Base-by-base conservation (phyloP, 495 filamentous ascomycete species). In the Alectoria sarmentosa region DNA sequence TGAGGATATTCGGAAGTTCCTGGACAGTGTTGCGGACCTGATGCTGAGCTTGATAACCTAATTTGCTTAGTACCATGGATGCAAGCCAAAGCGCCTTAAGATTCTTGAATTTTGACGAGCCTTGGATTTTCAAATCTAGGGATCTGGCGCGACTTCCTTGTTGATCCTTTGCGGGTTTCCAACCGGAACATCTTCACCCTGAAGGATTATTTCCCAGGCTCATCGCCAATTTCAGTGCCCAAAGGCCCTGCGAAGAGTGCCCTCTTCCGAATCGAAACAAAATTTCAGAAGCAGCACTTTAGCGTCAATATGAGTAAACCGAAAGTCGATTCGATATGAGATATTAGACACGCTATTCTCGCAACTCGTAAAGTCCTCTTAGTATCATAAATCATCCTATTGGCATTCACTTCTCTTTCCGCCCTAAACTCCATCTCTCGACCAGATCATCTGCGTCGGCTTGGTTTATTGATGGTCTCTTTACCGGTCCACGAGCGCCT, bases 1-100 rank as follows among this genome's bases (percentile, higher is more conserved):
- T 6, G 61, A 42, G 37, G 23, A 38, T 4, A 14, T 62, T 36
- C 34, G 21, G 14, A 49, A 39, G 0, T 57, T 57, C 21, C 28
- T 63, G 15, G 49, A 56, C 28, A 41, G 21, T 41, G 19, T 63
- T 26, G 4, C 17, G 26, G 48, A 63, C 19, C 48, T 63, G 23
- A 63, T 63, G 61, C 38, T 63, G 26, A 54, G 23, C 13, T 56
- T 56, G 30, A 41, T 26, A 4, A 21, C n/a, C 9, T n/a, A 19
- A 5, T 2, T 14, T 23, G 37, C 8, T 44, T n/a, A 26, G 10
- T 26, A 2, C 42, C 5, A 23, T 60, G 23, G 58, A 42, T 42
- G 13, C 13, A 28, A 4, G 26, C n/a, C 48, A 10, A 1, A 5
- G 26, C 26, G 9, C 7, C 23, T 52, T n/a, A 15, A 39, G 8